A percentile compares a stretch with the other conserved stretches of the same genome.
phyloP scores from a whole-genome alignment of 345 rosid species.

The Eucalyptus erythrocorys region DNA sequence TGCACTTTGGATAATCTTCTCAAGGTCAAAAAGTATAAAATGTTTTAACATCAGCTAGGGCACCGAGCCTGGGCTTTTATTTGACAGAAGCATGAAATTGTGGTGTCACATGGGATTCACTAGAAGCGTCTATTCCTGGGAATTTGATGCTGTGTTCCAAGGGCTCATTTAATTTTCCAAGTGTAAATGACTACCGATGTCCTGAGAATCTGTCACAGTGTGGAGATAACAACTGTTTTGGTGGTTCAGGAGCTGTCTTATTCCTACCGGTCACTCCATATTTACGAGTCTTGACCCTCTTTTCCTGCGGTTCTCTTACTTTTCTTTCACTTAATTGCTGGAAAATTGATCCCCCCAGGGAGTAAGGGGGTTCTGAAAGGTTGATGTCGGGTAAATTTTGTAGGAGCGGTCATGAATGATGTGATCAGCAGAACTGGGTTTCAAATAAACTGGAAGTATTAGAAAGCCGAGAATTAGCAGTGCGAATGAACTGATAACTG shows the following conservation, averaged over 20 bases:
- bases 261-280: not conserved
- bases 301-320: not conserved
- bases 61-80: not conserved
- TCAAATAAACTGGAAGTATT: not conserved
- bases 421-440: not conserved
- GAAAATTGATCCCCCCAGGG: not conserved
- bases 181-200: not conserved
- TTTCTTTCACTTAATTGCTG: not conserved
- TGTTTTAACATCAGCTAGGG: not conserved
- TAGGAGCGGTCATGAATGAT: not conserved
- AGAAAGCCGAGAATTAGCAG: not conserved
- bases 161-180: not conserved
- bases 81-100: not conserved
- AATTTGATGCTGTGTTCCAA: not conserved
- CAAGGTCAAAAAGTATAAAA: not conserved
- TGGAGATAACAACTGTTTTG: not conserved
- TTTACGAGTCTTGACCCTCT: not conserved
- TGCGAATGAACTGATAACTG: not conserved
- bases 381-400: not conserved
- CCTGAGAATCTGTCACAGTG: not conserved
- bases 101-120: not conserved
- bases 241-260: not conserved
- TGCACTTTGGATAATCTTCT: not conserved
- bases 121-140: not conserved
- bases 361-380: not conserved